Percentiles rank a stretch among this genome's conserved stretches.
phyloP scores from a whole-genome alignment of 2,329 filamentous ascomycete genomes.

The Rutstroemia sydowiana region DNA sequence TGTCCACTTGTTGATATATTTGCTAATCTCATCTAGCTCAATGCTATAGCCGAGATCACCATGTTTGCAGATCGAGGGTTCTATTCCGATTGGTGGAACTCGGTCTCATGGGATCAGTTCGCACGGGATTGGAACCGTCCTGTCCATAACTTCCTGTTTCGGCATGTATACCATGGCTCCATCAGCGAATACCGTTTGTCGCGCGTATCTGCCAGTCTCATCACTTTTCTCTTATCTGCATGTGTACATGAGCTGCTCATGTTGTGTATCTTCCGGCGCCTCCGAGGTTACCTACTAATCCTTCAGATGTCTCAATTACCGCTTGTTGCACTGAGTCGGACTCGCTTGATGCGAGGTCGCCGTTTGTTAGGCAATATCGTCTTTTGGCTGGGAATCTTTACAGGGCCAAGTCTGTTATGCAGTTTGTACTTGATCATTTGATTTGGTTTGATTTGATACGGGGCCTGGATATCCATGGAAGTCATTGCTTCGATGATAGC shows the following conservation, averaged over 20 bases:
- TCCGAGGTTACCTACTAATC: slow-evolving; percentile 65
- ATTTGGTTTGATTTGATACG: too few relatives aligned
- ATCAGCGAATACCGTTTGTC: slow-evolving; percentile 65
- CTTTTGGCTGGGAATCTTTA: slow-evolving; percentile 75
- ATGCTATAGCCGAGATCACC: too few relatives aligned
- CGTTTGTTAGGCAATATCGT: slow-evolving; percentile 63
- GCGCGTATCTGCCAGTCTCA: slow-evolving; percentile 59
- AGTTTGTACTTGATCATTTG: slow-evolving; percentile 53
- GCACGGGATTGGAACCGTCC: slow-evolving; percentile 77
- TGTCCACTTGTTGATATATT: too few relatives aligned
- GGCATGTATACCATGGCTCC: slow-evolving; percentile 72
- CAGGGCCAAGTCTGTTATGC: slow-evolving; percentile 61
- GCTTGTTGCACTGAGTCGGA: slow-evolving; percentile 59
- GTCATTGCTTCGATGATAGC: too few relatives aligned
- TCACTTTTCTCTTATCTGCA: slow-evolving; percentile 31
- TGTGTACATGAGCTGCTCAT: slow-evolving; percentile 19
- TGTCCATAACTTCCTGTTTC: slow-evolving; percentile 66
- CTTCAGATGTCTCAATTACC: slow-evolving; percentile 70
- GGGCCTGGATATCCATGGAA: too few relatives aligned
- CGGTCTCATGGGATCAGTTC: slow-evolving; percentile 65
- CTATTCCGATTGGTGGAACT: slow-evolving; percentile 59
- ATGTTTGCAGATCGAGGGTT: too few relatives aligned
- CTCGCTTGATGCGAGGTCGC: slow-evolving; percentile 54
- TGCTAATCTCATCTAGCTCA: too few relatives aligned
- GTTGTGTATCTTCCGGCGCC: slow-evolving; percentile 73